Conservation (phyloP, 257 asterid species). For the Scutellaria baicalensis region DNA sequence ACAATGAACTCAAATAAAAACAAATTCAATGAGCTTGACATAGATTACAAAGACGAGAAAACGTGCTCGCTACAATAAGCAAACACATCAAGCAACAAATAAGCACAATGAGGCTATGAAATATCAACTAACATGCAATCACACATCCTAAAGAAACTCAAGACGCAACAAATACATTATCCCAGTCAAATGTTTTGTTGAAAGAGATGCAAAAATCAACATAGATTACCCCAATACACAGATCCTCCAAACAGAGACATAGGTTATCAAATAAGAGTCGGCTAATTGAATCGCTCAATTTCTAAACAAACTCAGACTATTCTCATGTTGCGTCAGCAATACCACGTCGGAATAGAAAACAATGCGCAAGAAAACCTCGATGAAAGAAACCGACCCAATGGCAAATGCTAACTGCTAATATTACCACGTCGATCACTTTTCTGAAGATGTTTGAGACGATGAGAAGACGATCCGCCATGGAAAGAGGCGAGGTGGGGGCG, state of each 20-base stretch:
- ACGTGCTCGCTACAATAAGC: neutral
- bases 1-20: too few relatives aligned
- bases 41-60: neutral
- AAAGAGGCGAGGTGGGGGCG: slow-evolving; percentile 38
- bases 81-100: too few relatives aligned
- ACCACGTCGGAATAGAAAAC: slow-evolving; percentile 18
- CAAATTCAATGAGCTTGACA: neutral
- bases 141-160: neutral
- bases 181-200: neutral
- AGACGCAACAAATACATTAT: neutral
- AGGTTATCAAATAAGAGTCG: slow-evolving; percentile 9
- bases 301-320: slow-evolving; percentile 13
- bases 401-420: slow-evolving; percentile 53
- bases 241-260: neutral
- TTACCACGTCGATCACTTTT: slow-evolving; percentile 58
- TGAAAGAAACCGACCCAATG: neutral
- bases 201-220: neutral
- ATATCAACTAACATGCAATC: neutral
- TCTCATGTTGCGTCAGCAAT: slow-evolving; percentile 8
- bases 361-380: slow-evolving; percentile 14
- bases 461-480: slow-evolving; percentile 48
- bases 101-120: neutral
- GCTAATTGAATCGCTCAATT: slow-evolving; percentile 9
- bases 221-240: slow-evolving; percentile 7
- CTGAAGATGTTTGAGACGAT: slow-evolving; percentile 55